Evolutionary conservation across 495 filamentous ascomycete species (phyloP), one percentile per base, ranked within the genome.

Genomic region (Aspergillus heteromorphus): DNA sequence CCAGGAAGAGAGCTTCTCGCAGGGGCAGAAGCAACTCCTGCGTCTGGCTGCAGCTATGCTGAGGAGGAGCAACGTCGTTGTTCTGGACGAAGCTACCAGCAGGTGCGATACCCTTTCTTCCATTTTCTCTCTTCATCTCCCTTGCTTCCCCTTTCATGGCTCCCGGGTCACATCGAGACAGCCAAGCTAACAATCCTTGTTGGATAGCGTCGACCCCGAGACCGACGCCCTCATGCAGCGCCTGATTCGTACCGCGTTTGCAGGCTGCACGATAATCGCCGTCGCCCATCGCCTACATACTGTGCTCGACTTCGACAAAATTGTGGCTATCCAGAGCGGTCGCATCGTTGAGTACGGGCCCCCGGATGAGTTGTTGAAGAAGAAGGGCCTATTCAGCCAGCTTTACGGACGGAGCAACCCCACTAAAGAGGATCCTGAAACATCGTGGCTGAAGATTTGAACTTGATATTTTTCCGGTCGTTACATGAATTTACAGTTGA

Each of bases 241-340:
- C 5, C 8, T 38, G 4, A 38, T 38, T 13, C 34, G 34, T 13
- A 38, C 34, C 4, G 34, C 34, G 5, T 38, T 38, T 5, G 34
- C 34, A 13, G 34, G 34, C 16, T 56, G 52, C 31, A 64, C 61
- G 16, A 50, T 64, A 17, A 54, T 65, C 23, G 45, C 53, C 10
- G 55, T 61, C 5, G 62, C 55, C 2, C 63, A 65, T 52, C 56
- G 56, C 6, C 50, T 63, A 1, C 41, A 60, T 17, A 65, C 57
- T 6, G 57, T 65, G 13, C 30, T 63, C 30, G 57, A 63, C 42
- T 65, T 61, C 40, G 57, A 63, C 25, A 47, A 41, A 8, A 54
- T 65, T 16, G 42, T 52, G 4, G 57, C 63, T 18, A n/a, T 65
- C 11, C 48, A 63, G 48, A 40, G 25, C 5, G 62, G 59, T 10